Base-by-base conservation (phyloP, 2,329 filamentous ascomycete species). In the Didymellaceae sp. region DNA sequence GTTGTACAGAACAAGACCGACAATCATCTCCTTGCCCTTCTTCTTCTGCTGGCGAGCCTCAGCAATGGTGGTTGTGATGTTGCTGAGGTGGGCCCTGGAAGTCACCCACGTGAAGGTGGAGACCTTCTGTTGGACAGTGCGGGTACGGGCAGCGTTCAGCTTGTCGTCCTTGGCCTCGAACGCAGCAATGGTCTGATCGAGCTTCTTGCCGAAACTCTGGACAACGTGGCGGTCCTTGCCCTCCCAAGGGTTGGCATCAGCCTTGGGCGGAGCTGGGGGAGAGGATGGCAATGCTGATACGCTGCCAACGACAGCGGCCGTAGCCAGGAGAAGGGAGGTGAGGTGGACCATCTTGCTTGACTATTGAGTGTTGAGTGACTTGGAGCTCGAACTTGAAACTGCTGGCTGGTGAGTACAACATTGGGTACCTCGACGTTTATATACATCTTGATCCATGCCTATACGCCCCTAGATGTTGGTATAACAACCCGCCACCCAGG, bases 1-100 rank as follows among this genome's bases (percentile, higher is more conserved):
- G 26, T 84, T 82, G 79, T 97, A 97, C 81, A 97, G 96, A 52
- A 93, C 91, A 43, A 68, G 62, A 7, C 65, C 65, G 3, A 65
- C 61, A 16, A 65, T 61, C 45, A 64, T 59, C 16, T 48, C 59
- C 46, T 55, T 60, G 28, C 45, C 34, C 2, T 54, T 44, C 30
- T 59, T 61, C 28, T 44, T 54, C 21, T 66, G 63, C 13, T 43
- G 20, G 26, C 63, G 63, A 13, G 63, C 63, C 38, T 65, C 57
- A 13, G 58, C 45, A 33, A 66, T 64, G 31, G 62, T 56, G 17
- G 49, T 48, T 2, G 52, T 47, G 31, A 66, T 66, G 38, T 52
- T 54, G 21, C 45, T 49, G 3, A 66, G 54, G 4, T 55, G 51
- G 16, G 55, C 58, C 4, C 63, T 61, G 10, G 60, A 57, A 5